Evolutionary conservation across 371 early-diverging fungal genomes (phyloP).

Genomic region (Haplosporangium sp.): DNA sequence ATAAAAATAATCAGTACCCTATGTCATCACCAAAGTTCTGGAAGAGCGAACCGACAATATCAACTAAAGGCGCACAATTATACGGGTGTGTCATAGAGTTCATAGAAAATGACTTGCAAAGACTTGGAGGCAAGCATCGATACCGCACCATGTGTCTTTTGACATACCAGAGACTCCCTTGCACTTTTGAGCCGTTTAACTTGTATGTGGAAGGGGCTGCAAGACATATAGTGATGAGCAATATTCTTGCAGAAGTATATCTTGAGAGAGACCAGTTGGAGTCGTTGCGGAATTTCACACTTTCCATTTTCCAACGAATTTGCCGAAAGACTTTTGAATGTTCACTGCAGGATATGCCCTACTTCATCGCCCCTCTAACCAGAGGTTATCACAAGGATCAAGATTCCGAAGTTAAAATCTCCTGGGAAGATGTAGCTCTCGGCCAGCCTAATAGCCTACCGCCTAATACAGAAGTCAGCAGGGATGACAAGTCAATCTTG

Average conservation of each 20-base stretch:
- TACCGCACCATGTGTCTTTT: conserved; percentile 65
- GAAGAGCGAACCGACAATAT: neutral
- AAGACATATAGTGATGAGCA: conserved; percentile 33
- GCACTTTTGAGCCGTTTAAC: conserved; percentile 48
- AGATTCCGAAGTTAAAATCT: conserved; percentile 58
- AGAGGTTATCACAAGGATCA: conserved; percentile 23
- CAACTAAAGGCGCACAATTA: neutral
- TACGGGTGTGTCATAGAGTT: conserved; percentile 16
- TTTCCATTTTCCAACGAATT: conserved; percentile 62
- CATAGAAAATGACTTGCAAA: conserved; percentile 2
- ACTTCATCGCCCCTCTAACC: conserved; percentile 67
- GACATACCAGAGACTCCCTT: conserved; percentile 63
- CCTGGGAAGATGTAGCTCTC: conserved; percentile 67
- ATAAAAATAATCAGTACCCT: conserved; percentile 25
- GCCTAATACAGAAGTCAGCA: conserved; percentile 14
- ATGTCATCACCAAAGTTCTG: conserved; percentile 22
- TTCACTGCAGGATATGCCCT: conserved; percentile 64
- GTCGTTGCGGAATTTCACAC: conserved; percentile 63
- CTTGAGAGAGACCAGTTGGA: conserved; percentile 57
- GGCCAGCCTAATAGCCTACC: conserved; percentile 23
- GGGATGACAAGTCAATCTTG: conserved; percentile 24
- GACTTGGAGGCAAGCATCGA: conserved; percentile 27
- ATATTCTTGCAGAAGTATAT: conserved; percentile 8
- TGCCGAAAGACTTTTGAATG: conserved; percentile 66
- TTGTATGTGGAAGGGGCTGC: conserved; percentile 59